Percentiles rank a stretch among this genome's conserved stretches.
These are phyloP conservation scores for Mytilinidion resinicola DNA, from an alignment of 495 filamentous ascomycete genomes.

Conservation along the genomic window DNA sequence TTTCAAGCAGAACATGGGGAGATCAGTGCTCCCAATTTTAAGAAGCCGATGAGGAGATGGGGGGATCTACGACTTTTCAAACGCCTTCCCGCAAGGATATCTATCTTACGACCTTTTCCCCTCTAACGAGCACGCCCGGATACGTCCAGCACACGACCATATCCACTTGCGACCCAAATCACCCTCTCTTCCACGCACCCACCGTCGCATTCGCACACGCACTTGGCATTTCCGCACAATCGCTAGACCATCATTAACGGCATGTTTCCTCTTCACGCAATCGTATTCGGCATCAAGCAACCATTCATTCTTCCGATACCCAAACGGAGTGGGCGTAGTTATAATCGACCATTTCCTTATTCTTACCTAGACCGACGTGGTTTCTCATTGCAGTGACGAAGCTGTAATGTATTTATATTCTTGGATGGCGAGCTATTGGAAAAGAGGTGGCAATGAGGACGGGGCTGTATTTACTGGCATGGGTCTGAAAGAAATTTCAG, in stretches of 20 bases:
- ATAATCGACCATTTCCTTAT: too few relatives aligned
- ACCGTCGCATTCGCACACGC: not conserved
- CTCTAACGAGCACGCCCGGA: not conserved
- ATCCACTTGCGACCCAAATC: not conserved
- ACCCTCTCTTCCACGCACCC: not conserved
- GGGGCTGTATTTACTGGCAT: too few relatives aligned
- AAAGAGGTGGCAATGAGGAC: too few relatives aligned
- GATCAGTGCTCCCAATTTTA: slow-evolving; percentile 13
- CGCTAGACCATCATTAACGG: not conserved
- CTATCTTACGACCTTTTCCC: not conserved
- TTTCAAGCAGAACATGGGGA: slow-evolving; percentile 26
- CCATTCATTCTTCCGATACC: not conserved
- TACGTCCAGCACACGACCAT: not conserved
- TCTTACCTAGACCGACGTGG: too few relatives aligned
- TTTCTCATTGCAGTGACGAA: too few relatives aligned
- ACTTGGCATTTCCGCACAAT: not conserved
- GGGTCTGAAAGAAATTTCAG: too few relatives aligned
- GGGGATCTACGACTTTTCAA: not conserved
- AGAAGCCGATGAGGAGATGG: not conserved
- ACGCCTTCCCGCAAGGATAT: not conserved
- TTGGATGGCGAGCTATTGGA: too few relatives aligned
- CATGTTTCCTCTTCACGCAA: not conserved
- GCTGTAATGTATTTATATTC: too few relatives aligned
- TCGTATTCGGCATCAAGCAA: not conserved
- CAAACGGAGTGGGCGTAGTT: not conserved